These are phyloP conservation scores for Zea mays DNA, from an alignment of 176 grass and related monocot genomes.

Conservation along the genomic window DNA sequence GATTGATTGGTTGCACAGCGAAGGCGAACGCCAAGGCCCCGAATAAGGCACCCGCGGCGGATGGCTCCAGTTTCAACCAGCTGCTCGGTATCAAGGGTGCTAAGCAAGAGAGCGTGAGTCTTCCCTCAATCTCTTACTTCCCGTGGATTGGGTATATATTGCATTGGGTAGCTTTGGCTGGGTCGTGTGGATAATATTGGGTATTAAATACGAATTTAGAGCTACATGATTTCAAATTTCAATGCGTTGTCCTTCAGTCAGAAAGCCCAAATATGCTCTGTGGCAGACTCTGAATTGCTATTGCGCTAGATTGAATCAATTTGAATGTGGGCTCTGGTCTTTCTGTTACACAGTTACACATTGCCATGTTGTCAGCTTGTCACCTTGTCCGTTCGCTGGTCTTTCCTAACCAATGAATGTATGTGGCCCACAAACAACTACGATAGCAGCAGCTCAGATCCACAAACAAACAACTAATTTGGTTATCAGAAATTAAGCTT, in stretches of 20 bases:
- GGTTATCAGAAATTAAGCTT: not conserved
- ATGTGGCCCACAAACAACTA: not conserved
- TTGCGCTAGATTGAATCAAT: not conserved
- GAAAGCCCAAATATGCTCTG: not conserved
- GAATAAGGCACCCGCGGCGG: conserved; percentile 55
- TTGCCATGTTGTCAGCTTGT: not conserved
- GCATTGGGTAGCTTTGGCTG: not conserved
- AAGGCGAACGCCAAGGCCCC: conserved; percentile 49
- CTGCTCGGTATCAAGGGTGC: conserved; percentile 96
- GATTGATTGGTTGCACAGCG: conserved; percentile 40
- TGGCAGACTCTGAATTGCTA: not conserved
- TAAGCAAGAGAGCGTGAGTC: conserved; percentile 69
- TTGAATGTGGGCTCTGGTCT: not conserved
- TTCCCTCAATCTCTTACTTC: conserved; percentile 19
- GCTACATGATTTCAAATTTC: not conserved
- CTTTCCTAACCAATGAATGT: not conserved
- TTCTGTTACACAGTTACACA: not conserved
- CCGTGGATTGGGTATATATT: not conserved
- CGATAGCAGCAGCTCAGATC: not conserved
- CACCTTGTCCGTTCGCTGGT: not conserved
- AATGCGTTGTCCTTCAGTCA: not conserved
- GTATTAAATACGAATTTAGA: not conserved
- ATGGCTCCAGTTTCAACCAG: conserved; percentile 92
- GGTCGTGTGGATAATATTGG: not conserved
- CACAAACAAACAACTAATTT: not conserved